Evolutionary conservation across 768 basidiomycete species (phyloP), one percentile per base, ranked within the genome.

Genomic region (Calocera cornea): DNA sequence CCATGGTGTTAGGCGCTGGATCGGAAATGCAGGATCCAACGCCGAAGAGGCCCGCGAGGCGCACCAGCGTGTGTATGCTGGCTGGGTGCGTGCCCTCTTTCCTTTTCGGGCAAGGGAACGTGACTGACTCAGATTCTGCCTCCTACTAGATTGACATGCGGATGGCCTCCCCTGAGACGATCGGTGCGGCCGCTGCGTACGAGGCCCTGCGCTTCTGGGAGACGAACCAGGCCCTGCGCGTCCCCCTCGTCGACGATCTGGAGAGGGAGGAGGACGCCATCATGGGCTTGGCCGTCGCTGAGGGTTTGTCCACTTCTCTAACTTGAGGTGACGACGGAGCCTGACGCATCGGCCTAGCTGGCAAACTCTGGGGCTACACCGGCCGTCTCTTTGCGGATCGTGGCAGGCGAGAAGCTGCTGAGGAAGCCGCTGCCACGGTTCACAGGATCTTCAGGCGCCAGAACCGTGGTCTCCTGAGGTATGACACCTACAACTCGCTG

Each of bases 21-120:
- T 60, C 54, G 54, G 54, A 60, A 60, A 60, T 60, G 54, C 54
- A 29, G 54, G 54, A 29, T 60, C 54, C 54, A 60, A 60, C 19
- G 54, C 54, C 54, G 54, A 60, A 33, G 54, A 60, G 22, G 54
- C 54, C 31, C 54, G 54, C 16, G 54, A 60, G 24, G 54, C 54
- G 3, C 54, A 60, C 19, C 54, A 60, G 22, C 54, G 54, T 33
- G 54, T 60, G 27, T 60, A 60, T 60, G 54, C 54, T 31, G 54
- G 54, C 54, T 60, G 54, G 54, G 54, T 60, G 19, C 31, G 54
- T 33, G 10, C 10, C 14, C 31, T 5, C 14, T 22, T 60, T 60
- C 27, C 54, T 29, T 60, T 60, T 60, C 27, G 7, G 54, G 54
- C 22, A 60, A 2, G 31, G 31, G 54, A 60, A 60, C 54, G 54